Base-by-base conservation (phyloP, 1,139 yeast species). In the Nakaseomyces kungkrabaensis region DNA sequence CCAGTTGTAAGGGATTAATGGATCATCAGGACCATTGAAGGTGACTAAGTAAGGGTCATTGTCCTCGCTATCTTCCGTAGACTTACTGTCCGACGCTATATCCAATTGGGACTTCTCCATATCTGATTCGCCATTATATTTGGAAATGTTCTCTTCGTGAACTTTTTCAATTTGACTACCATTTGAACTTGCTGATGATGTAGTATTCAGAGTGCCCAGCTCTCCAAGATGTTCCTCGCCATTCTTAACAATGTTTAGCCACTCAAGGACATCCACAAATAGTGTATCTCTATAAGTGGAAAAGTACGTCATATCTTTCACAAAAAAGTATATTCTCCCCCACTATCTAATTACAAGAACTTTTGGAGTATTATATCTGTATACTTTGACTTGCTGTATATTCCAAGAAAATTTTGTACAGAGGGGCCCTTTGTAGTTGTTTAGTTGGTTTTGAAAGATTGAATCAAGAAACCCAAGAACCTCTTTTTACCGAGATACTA, bases 1-100 rank as follows among this genome's bases (percentile, higher is more conserved):
- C 83, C 85, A 81, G 60, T 81, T 81, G 38, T 65, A 61, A 1
- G 87, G 86, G 56, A 78, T 72, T 47, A 75, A 80, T 0, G 81
- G 80, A 57, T 80, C 85, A 51, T 74, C 71, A 3, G 48, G 37
- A 5, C 59, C 60, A 43, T 54, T 49, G 57, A 61, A 59, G 9
- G 48, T 53, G 2, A 60, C 56, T 6, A 54, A 31, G 33, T 50
- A 55, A 5, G 53, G 54, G 42, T 56, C 55, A 11, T 3, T 4
- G 5, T 38, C 42, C n/a, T 17, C 40, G 5, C 40, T 22, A 5
- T 37, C 40, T 17, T n/a, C 13, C 2, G 31, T 9, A 11, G 38
- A 17, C 11, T 4, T 36, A 17, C 25, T 17, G 24, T 36, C 13
- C 25, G 38, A 36, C 6, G 13, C 38, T 6, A 36, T 17, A 7